A percentile compares a stretch with the other conserved stretches of the same genome.
Conservation (phyloP, 2,329 filamentous ascomycete species). For the Pyrenophora teres region DNA sequence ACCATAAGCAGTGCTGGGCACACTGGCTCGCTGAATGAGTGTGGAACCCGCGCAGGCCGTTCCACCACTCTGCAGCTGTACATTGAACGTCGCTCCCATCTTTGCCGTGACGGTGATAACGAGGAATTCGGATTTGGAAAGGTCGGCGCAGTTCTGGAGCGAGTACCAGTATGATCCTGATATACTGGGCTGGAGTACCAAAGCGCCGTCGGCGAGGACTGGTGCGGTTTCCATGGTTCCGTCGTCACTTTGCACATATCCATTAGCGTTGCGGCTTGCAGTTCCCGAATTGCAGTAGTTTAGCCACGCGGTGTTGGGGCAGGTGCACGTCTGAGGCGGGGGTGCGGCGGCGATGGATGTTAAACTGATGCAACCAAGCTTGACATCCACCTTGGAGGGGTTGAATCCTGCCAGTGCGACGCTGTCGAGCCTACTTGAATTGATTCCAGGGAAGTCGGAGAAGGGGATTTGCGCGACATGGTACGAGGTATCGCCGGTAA, state of each 20-base stretch:
- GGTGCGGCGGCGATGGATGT: neutral
- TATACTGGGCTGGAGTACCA: constrained; percentile 6
- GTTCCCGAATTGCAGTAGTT: constrained; percentile 10
- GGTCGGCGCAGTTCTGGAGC: constrained; percentile 8
- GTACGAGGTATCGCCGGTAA: neutral
- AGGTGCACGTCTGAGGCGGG: neutral
- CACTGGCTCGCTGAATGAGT: constrained; percentile 5
- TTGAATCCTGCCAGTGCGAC: constrained; percentile 3
- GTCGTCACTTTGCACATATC: constrained; percentile 10
- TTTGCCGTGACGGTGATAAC: constrained; percentile 9
- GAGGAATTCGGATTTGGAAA: neutral
- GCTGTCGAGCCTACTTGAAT: constrained; percentile 10
- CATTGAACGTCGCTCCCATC: constrained; percentile 7
- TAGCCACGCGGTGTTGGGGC: constrained; percentile 6
- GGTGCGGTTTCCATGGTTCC: constrained; percentile 10
- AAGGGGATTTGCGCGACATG: constrained; percentile 12
- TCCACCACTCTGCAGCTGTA: constrained; percentile 10
- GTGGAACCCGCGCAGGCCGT: constrained; percentile 1
- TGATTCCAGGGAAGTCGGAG: constrained; percentile 10
- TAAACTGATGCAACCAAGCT: constrained; percentile 8
- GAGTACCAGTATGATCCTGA: constrained; percentile 15
- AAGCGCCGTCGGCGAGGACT: neutral
- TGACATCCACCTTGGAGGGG: neutral
- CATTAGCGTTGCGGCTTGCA: constrained; percentile 2
- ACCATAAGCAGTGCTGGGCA: constrained; percentile 3